A percentile compares a stretch with the other conserved stretches of the same genome.
phyloP scores from a whole-genome alignment of 345 rosid genomes.

The Clausena lansium region DNA sequence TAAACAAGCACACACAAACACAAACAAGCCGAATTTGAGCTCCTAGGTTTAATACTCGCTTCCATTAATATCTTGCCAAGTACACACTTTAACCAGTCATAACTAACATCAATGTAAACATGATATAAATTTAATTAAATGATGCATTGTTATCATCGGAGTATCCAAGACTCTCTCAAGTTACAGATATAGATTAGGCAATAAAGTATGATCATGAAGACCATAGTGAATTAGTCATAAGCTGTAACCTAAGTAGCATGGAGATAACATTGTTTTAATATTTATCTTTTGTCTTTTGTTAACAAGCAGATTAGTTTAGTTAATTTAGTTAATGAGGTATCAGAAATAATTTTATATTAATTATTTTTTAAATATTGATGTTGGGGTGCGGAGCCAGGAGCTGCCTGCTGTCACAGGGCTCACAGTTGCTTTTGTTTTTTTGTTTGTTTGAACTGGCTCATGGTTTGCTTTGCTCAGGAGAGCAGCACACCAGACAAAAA shows the following conservation, averaged over 20 bases:
- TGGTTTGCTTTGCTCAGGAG: neutral
- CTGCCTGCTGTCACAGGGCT: slow-evolving; percentile 2
- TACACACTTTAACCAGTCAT: neutral
- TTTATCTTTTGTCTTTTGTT: neutral
- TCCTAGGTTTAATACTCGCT: too few species aligned
- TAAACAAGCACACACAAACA: too few species aligned
- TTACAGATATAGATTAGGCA: neutral
- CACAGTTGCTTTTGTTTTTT: too few species aligned
- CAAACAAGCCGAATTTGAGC: too few species aligned
- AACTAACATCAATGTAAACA: neutral
- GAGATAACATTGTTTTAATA: neutral
- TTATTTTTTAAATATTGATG: neutral
- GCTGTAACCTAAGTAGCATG: neutral
- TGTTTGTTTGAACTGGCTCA: too few species aligned
- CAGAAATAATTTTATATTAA: neutral
- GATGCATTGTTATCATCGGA: neutral
- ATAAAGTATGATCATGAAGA: neutral
- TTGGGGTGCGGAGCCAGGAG: neutral
- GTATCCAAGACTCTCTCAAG: neutral
- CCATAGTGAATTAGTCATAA: neutral
- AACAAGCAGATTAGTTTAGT: neutral
- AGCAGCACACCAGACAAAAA: neutral
- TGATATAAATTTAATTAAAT: neutral
- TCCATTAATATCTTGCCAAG: neutral
- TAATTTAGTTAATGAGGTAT: neutral